A percentile compares a stretch with the other conserved stretches of the same genome.
These are phyloP conservation scores for Calonectria ilicicola DNA, from an alignment of 2,329 filamentous ascomycete genomes.

Conservation along the genomic window DNA sequence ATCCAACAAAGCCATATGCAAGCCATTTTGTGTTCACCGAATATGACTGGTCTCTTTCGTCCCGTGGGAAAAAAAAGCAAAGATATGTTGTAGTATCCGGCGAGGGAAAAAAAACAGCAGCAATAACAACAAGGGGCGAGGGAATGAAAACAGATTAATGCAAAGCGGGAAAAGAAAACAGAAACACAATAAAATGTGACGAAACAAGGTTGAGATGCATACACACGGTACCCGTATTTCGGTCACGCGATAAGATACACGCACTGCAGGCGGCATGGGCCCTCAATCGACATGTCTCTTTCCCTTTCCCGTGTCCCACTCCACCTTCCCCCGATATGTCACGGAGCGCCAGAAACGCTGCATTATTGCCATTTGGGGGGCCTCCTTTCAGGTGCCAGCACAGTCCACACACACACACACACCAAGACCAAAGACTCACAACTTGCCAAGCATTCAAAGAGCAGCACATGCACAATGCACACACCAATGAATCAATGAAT, in stretches of 20 bases:
- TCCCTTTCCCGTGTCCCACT: neutral
- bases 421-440: too few species aligned
- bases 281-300: neutral
- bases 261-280: too few species aligned
- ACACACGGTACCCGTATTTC: too few species aligned
- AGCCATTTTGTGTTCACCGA: too few species aligned
- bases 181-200: neutral
- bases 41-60: too few species aligned
- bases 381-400: too few species aligned
- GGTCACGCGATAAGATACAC: too few species aligned
- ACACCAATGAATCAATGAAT: neutral
- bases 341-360: neutral
- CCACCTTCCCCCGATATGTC: neutral
- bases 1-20: neutral
- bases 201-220: neutral
- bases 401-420: neutral
- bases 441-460: too few species aligned
- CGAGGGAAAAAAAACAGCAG: neutral
- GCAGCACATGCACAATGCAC: too few species aligned
- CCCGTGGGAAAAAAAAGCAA: too few species aligned
- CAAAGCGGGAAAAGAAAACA: neutral
- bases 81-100: too few species aligned
- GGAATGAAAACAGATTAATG: too few species aligned
- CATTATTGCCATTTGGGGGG: neutral
- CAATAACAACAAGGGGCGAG: neutral